These are phyloP conservation scores for Phytopythium aichiense DNA, from an alignment of 352 stramenopile species.

Conservation along the genomic window DNA sequence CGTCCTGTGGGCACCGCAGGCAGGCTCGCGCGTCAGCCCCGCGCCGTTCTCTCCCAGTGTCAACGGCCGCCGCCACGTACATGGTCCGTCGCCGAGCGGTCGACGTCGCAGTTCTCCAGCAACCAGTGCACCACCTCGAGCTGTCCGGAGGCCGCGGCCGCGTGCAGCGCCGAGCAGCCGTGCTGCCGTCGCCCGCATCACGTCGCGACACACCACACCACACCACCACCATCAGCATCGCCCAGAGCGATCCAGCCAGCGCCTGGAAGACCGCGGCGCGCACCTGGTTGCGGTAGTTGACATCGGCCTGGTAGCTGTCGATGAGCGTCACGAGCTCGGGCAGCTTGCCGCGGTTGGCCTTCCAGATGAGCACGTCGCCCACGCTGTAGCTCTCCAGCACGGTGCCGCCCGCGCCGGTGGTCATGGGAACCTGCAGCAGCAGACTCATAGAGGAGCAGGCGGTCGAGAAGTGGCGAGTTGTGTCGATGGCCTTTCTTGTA, in stretches of 20 bases:
- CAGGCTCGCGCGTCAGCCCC: background rate
- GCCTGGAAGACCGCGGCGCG: background rate
- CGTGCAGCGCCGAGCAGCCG: slow-evolving; percentile 76
- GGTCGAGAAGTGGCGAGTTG: background rate
- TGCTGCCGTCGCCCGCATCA: slow-evolving; percentile 35
- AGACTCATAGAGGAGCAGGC: slow-evolving; percentile 37
- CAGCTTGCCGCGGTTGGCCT: slow-evolving; percentile 80
- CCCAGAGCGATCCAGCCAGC: background rate
- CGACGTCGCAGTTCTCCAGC: slow-evolving; percentile 48
- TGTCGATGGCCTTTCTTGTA: background rate
- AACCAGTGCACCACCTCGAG: slow-evolving; percentile 82
- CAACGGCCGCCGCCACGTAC: slow-evolving; percentile 19
- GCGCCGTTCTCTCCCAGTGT: background rate
- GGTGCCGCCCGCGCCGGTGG: slow-evolving; percentile 31
- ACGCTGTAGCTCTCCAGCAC: slow-evolving; percentile 76
- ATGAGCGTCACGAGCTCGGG: slow-evolving; percentile 75
- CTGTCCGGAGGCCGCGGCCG: slow-evolving; percentile 69
- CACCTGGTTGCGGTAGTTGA: slow-evolving; percentile 87
- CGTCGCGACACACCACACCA: background rate
- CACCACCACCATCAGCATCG: background rate
- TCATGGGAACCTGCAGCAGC: slow-evolving; percentile 61
- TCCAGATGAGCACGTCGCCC: slow-evolving; percentile 85
- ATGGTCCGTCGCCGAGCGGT: slow-evolving; percentile 62
- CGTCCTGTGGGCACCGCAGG: slow-evolving; percentile 29
- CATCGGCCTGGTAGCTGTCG: slow-evolving; percentile 66